Evolutionary conservation across 345 rosid species (phyloP).

Genomic region (Lenwebbia sp.): DNA sequence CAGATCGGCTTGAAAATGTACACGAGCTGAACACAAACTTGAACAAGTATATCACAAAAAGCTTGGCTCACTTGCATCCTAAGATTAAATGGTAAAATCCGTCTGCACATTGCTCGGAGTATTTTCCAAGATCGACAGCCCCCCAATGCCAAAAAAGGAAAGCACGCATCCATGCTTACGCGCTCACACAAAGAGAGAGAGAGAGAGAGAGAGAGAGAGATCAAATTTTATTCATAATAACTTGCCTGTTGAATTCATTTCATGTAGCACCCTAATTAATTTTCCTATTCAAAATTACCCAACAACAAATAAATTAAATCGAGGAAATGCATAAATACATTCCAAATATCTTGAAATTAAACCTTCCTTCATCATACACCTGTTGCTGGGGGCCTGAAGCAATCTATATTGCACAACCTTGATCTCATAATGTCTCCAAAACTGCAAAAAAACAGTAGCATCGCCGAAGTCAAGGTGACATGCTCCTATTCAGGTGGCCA

Average conservation of each 20-base stretch:
- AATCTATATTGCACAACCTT: conserved; percentile 77
- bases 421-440: conserved; percentile 84
- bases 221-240: neutral
- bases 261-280: conserved; percentile 10
- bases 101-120: neutral
- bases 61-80: neutral
- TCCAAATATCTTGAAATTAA: conserved; percentile 4
- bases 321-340: conserved; percentile 1
- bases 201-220: neutral
- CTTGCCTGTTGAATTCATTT: conserved; percentile 8
- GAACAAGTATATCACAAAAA: neutral
- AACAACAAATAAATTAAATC: conserved; percentile 2
- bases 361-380: conserved; percentile 19
- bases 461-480: neutral
- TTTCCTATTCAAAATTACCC: conserved; percentile 12
- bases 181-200: neutral
- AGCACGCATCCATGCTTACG: neutral
- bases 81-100: neutral
- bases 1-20: neutral
- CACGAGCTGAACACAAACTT: neutral
- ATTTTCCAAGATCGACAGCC: neutral
- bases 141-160: neutral
- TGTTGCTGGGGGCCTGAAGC: conserved; percentile 73
- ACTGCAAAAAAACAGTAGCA: conserved; percentile 29
- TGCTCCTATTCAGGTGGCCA: neutral